phyloP scores from a whole-genome alignment of 164 flowering plant genomes.

The Chimonanthus salicifolius region DNA sequence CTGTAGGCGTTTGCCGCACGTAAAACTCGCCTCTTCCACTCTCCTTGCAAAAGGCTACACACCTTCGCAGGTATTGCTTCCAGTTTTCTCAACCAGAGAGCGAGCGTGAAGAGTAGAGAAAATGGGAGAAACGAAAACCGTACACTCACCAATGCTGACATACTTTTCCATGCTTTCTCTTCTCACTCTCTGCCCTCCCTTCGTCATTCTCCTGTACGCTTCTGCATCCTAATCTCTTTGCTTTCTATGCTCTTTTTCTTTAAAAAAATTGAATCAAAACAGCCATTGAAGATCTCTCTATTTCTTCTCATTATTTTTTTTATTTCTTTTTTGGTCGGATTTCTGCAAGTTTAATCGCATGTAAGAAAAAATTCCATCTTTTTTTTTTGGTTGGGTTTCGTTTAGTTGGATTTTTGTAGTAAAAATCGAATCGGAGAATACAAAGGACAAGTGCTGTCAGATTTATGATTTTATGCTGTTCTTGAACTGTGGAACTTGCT shows the following conservation, averaged over 20 bases:
- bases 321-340: not conserved
- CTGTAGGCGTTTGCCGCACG: not conserved
- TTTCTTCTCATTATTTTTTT: too few species aligned
- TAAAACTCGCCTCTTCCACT: not conserved
- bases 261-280: too few species aligned
- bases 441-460: not conserved
- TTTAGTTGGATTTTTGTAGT: too few species aligned
- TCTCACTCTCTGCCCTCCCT: constrained; percentile 85
- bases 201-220: constrained; percentile 85
- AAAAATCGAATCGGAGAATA: not conserved
- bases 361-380: too few species aligned
- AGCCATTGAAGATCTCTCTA: too few species aligned
- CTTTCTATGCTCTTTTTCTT: too few species aligned
- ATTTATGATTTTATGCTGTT: too few species aligned
- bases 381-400: too few species aligned
- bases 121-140: constrained; percentile 58
- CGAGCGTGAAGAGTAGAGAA: constrained; percentile 10
- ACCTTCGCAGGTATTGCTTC: too few species aligned
- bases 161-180: constrained; percentile 79
- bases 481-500: too few species aligned
- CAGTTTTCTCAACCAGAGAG: not conserved
- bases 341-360: not conserved
- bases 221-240: not conserved
- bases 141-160: constrained; percentile 75
- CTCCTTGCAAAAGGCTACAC: not conserved